Base-by-base conservation (phyloP, 2,329 filamentous ascomycete genomes). In the Cryphonectria radicalis region DNA sequence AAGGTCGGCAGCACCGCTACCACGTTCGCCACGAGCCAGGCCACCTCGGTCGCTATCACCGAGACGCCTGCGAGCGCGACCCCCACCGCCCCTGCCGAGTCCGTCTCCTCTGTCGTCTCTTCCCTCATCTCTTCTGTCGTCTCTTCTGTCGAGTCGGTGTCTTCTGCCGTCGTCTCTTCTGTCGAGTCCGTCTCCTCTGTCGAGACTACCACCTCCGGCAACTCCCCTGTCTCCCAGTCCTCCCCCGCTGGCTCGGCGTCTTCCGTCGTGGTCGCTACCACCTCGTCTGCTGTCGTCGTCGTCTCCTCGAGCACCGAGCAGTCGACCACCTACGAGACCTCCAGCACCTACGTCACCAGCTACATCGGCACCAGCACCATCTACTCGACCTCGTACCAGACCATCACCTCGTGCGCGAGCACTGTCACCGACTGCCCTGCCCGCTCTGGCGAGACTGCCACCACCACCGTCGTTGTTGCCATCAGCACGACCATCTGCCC, bases 401-500 rank as follows among this genome's bases (percentile, higher is more conserved):
- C 86, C 70, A 81, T 88, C 78, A 87, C 83, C 71, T 84, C 82
- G 77, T 86, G 85, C 74, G 83, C 78, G n/a, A 74, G 81, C 42
- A 80, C 80, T 67, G 78, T 85, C 64, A 81, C 83, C 55, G 80
- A 87, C 81, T 90, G 87, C 83, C 87, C 87, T 42, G 84, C 82
- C 70, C 78, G 81, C 63, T 77, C 81, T 68, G 59, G 63, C 10
- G 84, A 83, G 17, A 82, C 82, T 69, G 81, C 88, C 63, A 87
- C 85, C 71, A 89, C 87, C 75, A 89, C 87, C 64, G 78, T 88
- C 76, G 74, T 86, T 8, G 78, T 91, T 72, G 80, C 88, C 63
- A 76, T 89, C 65, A 87, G 85, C 66, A 91, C 89, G 74, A 91
- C 89, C 57, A 78, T 90, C 77, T 90, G 88, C 84, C 88, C 87